A percentile compares a stretch with the other conserved stretches of the same genome.
Conservation (phyloP, 2,329 filamentous ascomycete species). For the Ramichloridium luteum region DNA sequence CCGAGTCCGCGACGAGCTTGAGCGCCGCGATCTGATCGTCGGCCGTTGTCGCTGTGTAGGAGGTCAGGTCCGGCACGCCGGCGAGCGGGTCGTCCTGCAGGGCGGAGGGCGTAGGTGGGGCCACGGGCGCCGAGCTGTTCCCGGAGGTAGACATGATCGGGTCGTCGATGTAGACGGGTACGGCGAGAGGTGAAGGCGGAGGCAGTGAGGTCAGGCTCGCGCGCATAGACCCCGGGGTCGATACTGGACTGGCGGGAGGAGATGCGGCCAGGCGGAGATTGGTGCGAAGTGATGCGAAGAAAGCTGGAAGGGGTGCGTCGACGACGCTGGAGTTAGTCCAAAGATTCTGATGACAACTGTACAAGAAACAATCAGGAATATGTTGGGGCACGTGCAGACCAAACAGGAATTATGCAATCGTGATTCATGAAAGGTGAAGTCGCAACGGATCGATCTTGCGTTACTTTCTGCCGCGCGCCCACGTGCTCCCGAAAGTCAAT, state of each 20-base stretch:
- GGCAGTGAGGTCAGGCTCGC: conserved; percentile 38
- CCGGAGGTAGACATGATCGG: too few species aligned
- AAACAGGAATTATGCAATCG: too few species aligned
- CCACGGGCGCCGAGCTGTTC: too few species aligned
- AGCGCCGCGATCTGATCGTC: conserved; percentile 55
- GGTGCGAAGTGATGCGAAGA: conserved; percentile 69
- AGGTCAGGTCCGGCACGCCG: conserved; percentile 51
- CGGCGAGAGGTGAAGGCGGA: conserved; percentile 33
- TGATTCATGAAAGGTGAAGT: too few species aligned
- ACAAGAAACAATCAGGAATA: too few species aligned
- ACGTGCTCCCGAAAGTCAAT: too few species aligned
- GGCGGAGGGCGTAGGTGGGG: conserved; percentile 19
- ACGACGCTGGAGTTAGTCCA: too few species aligned
- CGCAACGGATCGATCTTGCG: too few species aligned
- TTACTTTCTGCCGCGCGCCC: too few species aligned
- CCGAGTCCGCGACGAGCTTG: conserved; percentile 63
- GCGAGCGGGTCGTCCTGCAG: conserved; percentile 30
- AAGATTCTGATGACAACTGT: too few species aligned
- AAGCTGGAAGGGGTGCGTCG: conserved; percentile 44
- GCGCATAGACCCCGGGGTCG: conserved; percentile 49
- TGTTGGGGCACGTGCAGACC: too few species aligned
- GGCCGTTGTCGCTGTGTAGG: conserved; percentile 35
- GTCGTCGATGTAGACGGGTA: too few species aligned
- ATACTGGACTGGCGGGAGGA: conserved; percentile 49
- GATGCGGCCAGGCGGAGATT: conserved; percentile 56